A percentile compares a stretch with the other conserved stretches of the same genome.
phyloP scores from a whole-genome alignment of 352 stramenopile species.

The Pythium aristosporum region DNA sequence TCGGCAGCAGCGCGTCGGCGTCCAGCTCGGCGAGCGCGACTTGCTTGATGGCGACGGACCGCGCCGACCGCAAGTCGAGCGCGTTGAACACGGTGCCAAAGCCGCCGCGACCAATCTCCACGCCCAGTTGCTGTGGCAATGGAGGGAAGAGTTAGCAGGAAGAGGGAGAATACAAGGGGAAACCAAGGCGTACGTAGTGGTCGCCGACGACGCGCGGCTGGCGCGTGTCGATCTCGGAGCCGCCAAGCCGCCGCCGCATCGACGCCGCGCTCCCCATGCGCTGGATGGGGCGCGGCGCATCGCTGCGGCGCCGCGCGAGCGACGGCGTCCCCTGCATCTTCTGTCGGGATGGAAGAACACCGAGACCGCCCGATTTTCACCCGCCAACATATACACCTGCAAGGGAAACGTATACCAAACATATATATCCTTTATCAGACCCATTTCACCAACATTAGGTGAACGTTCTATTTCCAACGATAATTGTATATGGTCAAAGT shows the following conservation, averaged over 20 bases:
- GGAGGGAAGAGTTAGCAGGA: neutral
- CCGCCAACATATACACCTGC: constrained; percentile 10
- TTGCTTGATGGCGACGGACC: constrained; percentile 87
- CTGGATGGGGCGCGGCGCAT: constrained; percentile 24
- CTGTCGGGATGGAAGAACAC: neutral
- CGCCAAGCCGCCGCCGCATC: constrained; percentile 18
- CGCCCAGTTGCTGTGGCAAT: constrained; percentile 78
- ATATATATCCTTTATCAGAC: neutral
- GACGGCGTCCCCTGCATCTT: constrained; percentile 1
- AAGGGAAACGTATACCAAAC: neutral
- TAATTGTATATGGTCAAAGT: no score
- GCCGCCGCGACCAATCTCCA: constrained; percentile 90
- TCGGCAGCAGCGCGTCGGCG: constrained; percentile 79
- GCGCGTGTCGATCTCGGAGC: constrained; percentile 35
- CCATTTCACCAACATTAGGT: no score
- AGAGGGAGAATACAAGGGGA: constrained; percentile 8
- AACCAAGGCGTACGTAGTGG: constrained; percentile 55
- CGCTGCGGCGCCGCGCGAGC: constrained; percentile 12
- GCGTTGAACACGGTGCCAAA: constrained; percentile 91
- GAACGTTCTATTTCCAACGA: no score
- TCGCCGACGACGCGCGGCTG: constrained; percentile 73
- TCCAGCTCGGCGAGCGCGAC: constrained; percentile 82
- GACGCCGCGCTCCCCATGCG: constrained; percentile 27
- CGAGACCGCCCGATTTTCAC: neutral
- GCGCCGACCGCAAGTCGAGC: constrained; percentile 78